Evolutionary conservation across 148 eudicot species (phyloP), one percentile per base, ranked within the genome.

Genomic region (Chenopodium quinoa): DNA sequence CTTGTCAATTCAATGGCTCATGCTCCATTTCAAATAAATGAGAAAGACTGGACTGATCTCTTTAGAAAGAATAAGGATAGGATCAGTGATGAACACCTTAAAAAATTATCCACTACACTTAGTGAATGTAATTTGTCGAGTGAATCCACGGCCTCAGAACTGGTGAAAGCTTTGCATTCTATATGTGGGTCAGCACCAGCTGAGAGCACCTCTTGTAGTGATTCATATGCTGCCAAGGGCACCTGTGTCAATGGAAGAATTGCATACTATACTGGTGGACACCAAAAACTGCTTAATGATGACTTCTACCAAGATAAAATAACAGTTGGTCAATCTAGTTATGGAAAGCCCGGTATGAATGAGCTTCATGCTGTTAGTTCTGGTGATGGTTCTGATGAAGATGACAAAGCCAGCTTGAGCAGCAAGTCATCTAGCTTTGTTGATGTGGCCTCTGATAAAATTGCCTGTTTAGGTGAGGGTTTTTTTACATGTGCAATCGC

Each of bases 11-110:
- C 90, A 37, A 89, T 93, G 93, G 92, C 89, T 40, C 80, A 86
- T 83, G 99, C 97, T 79, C 94, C 97, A n/a, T 93, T 89, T 82
- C 92, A 85, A 86, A 83, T 93, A 27, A 85, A 85, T 52, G 86
- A 84, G 82, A 86, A 89, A 80, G 90, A 90, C 47, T 96, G 99
- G 99, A 88, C 52, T 56, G 84, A 76, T 48, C 82, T 92, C 73
- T 88, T 96, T 76, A 90, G 92, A 83, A 84, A 74, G 80, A 91
- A 93, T 80, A 83, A 72, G 71, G 92, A 87, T 80, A 87, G 93
- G 79, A 85, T 93, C 31, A 83, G 72, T 73, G 44, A 48, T 58
- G 90, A 78, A 62, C 84, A 63, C 85, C 89, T 93, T 31, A 71
- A 66, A 27, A 85, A 83, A 50, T 84, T 96, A 40, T 85, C 77